Conservation (phyloP, 768 basidiomycete species). For the Mycena vitilis region DNA sequence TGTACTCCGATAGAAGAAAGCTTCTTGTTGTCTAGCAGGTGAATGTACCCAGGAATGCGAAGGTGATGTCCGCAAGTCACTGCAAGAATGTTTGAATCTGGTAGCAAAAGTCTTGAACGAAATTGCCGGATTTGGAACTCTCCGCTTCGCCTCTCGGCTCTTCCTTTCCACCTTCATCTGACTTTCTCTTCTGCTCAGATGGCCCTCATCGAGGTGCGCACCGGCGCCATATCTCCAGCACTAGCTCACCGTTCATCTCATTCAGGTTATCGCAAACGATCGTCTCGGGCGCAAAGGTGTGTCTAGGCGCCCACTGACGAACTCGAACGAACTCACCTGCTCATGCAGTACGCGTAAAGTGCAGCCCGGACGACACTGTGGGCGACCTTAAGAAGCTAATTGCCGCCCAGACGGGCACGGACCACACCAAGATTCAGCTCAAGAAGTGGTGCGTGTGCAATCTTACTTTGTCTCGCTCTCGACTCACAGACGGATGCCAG, state of each 20-base stretch:
- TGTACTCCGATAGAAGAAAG: too few relatives aligned
- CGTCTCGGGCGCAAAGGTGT: constrained; percentile 93
- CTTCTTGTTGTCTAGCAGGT: too few relatives aligned
- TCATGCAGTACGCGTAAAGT: constrained; percentile 89
- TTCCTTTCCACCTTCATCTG: too few relatives aligned
- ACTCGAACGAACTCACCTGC: not conserved
- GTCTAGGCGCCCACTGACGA: constrained; percentile 22
- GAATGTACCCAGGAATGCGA: too few relatives aligned
- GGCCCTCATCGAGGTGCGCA: constrained; percentile 66
- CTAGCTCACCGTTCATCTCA: not conserved
- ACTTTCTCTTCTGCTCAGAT: constrained; percentile 43
- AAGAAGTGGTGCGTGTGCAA: constrained; percentile 89
- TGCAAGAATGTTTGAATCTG: too few relatives aligned
- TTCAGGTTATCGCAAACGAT: constrained; percentile 93
- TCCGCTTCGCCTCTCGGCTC: constrained; percentile 11
- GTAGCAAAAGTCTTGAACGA: not conserved
- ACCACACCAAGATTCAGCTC: constrained; percentile 84
- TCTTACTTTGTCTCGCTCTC: constrained; percentile 2
- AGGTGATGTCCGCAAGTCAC: too few relatives aligned
- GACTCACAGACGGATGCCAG: constrained; percentile 51
- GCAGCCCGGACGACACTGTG: constrained; percentile 94
- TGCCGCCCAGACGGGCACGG: constrained; percentile 94
- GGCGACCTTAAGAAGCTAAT: constrained; percentile 98
- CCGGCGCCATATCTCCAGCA: not conserved
- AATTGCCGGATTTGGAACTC: constrained; percentile 16